Base-by-base conservation (phyloP, 306 rosid species). In the Cicer yamashitae region DNA sequence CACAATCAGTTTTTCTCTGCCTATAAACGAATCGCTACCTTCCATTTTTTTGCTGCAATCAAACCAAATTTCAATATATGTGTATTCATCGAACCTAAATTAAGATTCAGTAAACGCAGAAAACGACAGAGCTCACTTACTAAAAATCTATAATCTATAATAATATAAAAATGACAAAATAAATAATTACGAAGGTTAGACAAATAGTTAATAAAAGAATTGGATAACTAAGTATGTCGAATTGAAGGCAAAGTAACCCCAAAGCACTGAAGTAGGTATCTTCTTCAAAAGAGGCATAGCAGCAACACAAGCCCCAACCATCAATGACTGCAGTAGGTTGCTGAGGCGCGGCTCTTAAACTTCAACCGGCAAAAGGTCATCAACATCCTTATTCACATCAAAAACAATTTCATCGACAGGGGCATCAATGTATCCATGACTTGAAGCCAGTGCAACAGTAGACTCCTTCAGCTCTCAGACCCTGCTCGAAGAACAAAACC, bases 331-430 rank as follows among this genome's bases (percentile, higher is more conserved):
- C 53, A 91, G 91, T 62, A 91, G 83, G 86, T 93, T 91, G 87
- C 98, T 93, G 83, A 93, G 86, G 43, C 98, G 96, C 68, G 91
- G 98, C 81, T 93, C 98, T 84, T 93, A 89, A 44, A 93, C 97
- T 89, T 93, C 96, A 47, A 93, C 81, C 0, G 94, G 98, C 86
- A 93, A 83, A 82, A 93, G 98, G 66, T 91, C 97, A 81, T 93
- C 98, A 63, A 93, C 47, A 52, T 93, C 97, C 82, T 93, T 88
- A 75, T 89, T 89, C 77, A 93, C 94, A 71, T 93, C 97, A 41
- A 93, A 93, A 65, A 93, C 82, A 10, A 89, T 52, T 83, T 88
- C 91, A 82, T 93, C 97, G 73, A 93, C 90, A 6, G 98, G 98
- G 46, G 98, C 98, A 17, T 88, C 98, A 30, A 91, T 84, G 76